Evolutionary conservation across 2,329 filamentous ascomycete genomes (phyloP), one percentile per base, ranked within the genome.

Genomic region (Calonectria multiphialidica): DNA sequence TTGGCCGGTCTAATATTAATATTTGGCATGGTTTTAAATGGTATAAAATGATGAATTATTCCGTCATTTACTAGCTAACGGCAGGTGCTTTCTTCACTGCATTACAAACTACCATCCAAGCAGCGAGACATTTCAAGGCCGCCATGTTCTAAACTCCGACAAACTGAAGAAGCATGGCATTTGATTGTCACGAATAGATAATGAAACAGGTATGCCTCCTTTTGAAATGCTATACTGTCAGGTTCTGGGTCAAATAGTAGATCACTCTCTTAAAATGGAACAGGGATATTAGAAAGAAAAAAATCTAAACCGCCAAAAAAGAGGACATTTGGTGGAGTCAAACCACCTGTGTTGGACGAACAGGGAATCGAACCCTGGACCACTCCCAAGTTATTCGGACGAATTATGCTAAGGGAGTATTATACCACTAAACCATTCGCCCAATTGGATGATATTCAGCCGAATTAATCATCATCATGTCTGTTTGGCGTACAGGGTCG

Each of bases 351-450:
- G 2, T 37, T 80, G 78, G 78, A 80, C 78, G 77, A 80, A 80
- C 78, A 80, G 78, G 78, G 78, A 80, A 80, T 80, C 78, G 78
- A 80, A 79, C 78, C 78, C 78, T 79, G 78, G 78, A 79, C 78
- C 78, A 79, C 78, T 79, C 78, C 78, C 78, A 79, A 30, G 66
- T 73, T 63, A 61, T 57, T 63, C 49, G 15, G 59, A 59, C 68
- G 71, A 77, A 77, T 49, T n/a, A 71, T 80, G 78, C 78, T 80
- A 80, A 80, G 78, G 78, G 78, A 80, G 78, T 80, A 79, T 80
- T 80, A 80, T 80, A 80, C 78, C 78, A 80, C 78, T 80, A 80
- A 80, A 80, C 78, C 78, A 80, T 80, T 79, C 78, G 78, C 78
- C 78, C 78, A 61, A 67, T 66, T 74, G 49, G 59, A 75, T 77